Base-by-base conservation (phyloP, 1,284 basidiomycete genomes). In the Puccinia horiana region DNA sequence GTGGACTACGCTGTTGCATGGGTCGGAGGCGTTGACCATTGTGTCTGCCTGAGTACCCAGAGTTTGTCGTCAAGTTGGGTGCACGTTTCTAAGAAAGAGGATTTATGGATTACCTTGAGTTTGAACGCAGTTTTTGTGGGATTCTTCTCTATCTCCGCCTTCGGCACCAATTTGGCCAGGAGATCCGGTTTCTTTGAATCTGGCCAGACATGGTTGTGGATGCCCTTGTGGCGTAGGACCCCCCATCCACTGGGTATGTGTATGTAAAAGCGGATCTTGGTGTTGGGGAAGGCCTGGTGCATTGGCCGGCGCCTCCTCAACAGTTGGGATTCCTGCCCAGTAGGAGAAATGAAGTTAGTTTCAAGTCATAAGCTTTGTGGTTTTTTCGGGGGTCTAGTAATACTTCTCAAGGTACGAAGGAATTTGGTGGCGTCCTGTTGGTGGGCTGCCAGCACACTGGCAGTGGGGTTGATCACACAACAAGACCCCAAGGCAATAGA, bases 131-230 rank as follows among this genome's bases (percentile, higher is more conserved):
- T 29, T 40, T 6, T 37, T 12, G n/a, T 76, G 26, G 74, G 74
- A 76, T 76, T 40, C n/a, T 76, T 52, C 35, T 9, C 32, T 11
- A 76, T 32, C 37, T 37, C 35, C 18, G 52, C 29, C 16, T 14
- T 58, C 32, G 58, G 54, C 32, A 58, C 52, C 9, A 32, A 9
- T 61, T 76, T 76, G 11, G 74, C 20, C 2, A 54, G 26, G 26
- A 52, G 74, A 29, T 76, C 74, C 18, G 49, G 49, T 35, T 76
- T 76, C 35, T 76, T 76, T 58, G 54, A 26, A 23, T 6, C 3
- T 16, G 74, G 74, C 74, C 74, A 76, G 2, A 26, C n/a, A 29
- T 76, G 54, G 32, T 76, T n/a, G 26, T 76, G 74, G n/a, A 35
- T 5, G 14, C 74, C 74, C 2, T 35, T 32, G 35, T 76, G 74